Base-by-base conservation (phyloP, 2,329 filamentous ascomycete genomes). In the Xylaria sp. region DNA sequence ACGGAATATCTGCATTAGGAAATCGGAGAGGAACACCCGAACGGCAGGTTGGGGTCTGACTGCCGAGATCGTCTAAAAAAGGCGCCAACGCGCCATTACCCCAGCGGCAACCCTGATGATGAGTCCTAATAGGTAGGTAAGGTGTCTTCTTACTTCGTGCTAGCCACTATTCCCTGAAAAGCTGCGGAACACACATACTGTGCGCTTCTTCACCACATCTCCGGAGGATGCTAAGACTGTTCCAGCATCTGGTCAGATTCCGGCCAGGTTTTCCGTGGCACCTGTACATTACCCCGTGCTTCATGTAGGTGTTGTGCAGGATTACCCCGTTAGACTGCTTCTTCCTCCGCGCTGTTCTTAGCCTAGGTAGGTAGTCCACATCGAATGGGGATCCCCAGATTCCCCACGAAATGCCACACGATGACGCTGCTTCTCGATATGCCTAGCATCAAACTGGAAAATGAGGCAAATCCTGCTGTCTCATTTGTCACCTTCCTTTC, bases 181-280 rank as follows among this genome's bases (percentile, higher is more conserved):
- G n/a, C 48, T 23, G 23, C 23, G 23, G 23, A 23, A 23, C 5
- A 18, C 35, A 35, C 37, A 42, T 42, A 16, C 13, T 52, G 30
- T 52, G 13, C 19, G 3, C 48, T 50, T 16, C 4, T 16, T 6
- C 42, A 46, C 42, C 30, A 37, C 39, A 47, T 30, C 10, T 18
- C 8, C 4, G 18, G 30, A 35, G 16, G 11, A 58, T 53, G 51
- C 54, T 52, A 55, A 62, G 57, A 57, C 44, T 34, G 35, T 11
- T 18, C 34, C 51, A 13, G 46, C 50, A 58, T n/a, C 35, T 23
- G 49, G 37, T 35, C 16, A 59, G 37, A 37, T 58, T 59, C 39
- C 57, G 62, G 62, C 52, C 51, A n/a, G 52, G 35, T 23, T 39
- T 57, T 52, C 62, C 62, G 62, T 39, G 19, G 16, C 47, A 13